Evolutionary conservation across 768 basidiomycete species (phyloP).

Genomic region (Mycena chlorophos): DNA sequence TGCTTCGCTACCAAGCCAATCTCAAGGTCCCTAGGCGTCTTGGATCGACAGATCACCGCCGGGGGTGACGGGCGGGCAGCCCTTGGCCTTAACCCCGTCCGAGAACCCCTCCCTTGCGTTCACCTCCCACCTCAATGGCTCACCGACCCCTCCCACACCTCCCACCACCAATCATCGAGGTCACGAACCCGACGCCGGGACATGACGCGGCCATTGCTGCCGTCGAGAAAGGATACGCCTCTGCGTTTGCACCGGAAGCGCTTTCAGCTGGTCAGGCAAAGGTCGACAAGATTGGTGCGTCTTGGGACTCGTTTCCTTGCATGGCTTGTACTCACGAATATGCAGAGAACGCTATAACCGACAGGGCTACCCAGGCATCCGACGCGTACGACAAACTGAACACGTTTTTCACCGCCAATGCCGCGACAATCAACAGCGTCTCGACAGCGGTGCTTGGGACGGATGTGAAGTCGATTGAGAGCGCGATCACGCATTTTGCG

Average conservation of each 20-base stretch:
- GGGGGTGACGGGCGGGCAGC: no score
- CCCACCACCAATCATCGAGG: neutral
- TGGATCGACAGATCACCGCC: no score
- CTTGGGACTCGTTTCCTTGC: neutral
- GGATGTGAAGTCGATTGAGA: slow-evolving; percentile 1
- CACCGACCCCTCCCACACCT: neutral
- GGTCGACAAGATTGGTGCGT: slow-evolving; percentile 14
- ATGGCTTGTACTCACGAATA: neutral
- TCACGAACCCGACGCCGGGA: neutral
- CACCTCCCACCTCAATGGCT: neutral
- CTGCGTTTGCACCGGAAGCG: slow-evolving; percentile 1
- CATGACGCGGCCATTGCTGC: slow-evolving; percentile 1
- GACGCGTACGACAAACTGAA: slow-evolving; percentile 17
- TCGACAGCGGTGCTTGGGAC: neutral
- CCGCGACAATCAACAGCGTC: slow-evolving; percentile 1
- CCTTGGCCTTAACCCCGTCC: no score
- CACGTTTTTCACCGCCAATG: slow-evolving; percentile 11
- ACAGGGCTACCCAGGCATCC: neutral
- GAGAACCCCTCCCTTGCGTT: neutral
- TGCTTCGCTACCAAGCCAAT: no score
- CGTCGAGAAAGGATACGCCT: slow-evolving; percentile 4
- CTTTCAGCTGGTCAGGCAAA: neutral
- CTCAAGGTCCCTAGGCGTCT: no score
- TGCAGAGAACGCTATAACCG: slow-evolving; percentile 10
- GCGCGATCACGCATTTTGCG: slow-evolving; percentile 2